Percentiles rank a stretch among this genome's conserved stretches.
phyloP scores from a whole-genome alignment of 139 green algal species.

The Spirogloea muscicola region DNA sequence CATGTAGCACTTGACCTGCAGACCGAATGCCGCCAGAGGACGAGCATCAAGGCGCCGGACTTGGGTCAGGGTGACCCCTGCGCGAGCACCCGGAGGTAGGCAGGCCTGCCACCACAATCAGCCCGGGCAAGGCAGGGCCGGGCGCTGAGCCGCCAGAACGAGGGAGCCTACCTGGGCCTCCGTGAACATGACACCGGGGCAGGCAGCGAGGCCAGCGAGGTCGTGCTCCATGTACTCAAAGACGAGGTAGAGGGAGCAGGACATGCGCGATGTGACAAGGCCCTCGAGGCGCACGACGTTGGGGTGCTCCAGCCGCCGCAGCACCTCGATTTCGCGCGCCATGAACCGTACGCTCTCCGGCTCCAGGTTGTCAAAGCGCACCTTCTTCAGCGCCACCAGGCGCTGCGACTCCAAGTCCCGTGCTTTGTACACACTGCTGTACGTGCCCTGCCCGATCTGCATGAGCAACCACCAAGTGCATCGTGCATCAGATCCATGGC shows the following conservation, averaged over 20 bases:
- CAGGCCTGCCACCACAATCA: no score
- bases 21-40: no score
- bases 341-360: slow-evolving; percentile 53
- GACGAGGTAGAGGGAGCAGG: slow-evolving; percentile 88
- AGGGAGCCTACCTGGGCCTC: slow-evolving; percentile 38
- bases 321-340: slow-evolving; percentile 53
- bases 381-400: slow-evolving; percentile 53
- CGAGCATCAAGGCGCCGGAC: no score
- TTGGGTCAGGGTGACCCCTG: no score
- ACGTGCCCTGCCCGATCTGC: slow-evolving; percentile 54
- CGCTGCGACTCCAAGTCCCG: slow-evolving; percentile 36
- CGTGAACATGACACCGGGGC: slow-evolving; percentile 40
- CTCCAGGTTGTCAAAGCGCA: slow-evolving; percentile 55
- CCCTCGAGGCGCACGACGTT: slow-evolving; percentile 80
- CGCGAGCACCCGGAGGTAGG: no score
- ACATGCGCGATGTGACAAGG: slow-evolving; percentile 51
- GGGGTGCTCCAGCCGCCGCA: slow-evolving; percentile 88
- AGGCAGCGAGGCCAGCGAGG: slow-evolving; percentile 56
- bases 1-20: slow-evolving; percentile 48
- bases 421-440: slow-evolving; percentile 57
- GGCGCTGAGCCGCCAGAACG: no score
- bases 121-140: no score
- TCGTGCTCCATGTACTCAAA: slow-evolving; percentile 98
- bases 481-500: no score
- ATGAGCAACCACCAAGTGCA: no score